Base-by-base conservation (phyloP, 495 filamentous ascomycete species). In the Penicillium parvum region DNA sequence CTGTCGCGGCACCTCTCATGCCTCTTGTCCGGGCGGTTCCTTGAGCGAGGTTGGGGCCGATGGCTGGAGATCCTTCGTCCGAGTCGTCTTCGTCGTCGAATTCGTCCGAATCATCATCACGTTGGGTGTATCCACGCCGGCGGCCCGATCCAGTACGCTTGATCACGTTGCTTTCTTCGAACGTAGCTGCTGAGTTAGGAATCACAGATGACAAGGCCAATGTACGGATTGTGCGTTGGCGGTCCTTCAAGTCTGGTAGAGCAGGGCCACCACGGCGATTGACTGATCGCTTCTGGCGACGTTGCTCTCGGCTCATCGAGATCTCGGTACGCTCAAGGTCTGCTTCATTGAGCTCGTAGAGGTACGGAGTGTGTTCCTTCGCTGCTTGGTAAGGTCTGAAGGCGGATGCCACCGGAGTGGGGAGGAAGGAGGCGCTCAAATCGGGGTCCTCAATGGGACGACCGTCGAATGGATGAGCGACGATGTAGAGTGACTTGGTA, bases 261-360 rank as follows among this genome's bases (percentile, higher is more conserved):
- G 87, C 83, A n/a, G 94, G 92, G 1, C 92, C 92, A 45, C 92
- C 92, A 40, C 92, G 81, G 34, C 92, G 80, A 58, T 95, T 96
- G 41, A 95, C 85, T 4, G 90, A 95, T 26, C 92, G 81, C 69
- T 97, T 96, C 67, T 96, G 90, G 36, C 91, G 78, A 43, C 92
- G 77, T 64, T 95, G 88, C 60, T 98, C 92, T 52, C 92, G 78
- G 19, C 90, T 90, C 42, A 96, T 85, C 29, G 90, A 92, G 26
- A 90, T 83, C 63, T 98, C 92, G 11, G 85, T 90, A 42, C 83
- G 79, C 58, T 97, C 91, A 19, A 97, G 69, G 50, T 97, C 90
- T 21, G 84, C 78, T 59, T 98, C 88, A 41, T 83, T 95, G 43
- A 97, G 74, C 58, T 96, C 92, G 60, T 94, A 97, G 15, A 98